Conservation (phyloP, 768 basidiomycete species). For the Suillus plorans region DNA sequence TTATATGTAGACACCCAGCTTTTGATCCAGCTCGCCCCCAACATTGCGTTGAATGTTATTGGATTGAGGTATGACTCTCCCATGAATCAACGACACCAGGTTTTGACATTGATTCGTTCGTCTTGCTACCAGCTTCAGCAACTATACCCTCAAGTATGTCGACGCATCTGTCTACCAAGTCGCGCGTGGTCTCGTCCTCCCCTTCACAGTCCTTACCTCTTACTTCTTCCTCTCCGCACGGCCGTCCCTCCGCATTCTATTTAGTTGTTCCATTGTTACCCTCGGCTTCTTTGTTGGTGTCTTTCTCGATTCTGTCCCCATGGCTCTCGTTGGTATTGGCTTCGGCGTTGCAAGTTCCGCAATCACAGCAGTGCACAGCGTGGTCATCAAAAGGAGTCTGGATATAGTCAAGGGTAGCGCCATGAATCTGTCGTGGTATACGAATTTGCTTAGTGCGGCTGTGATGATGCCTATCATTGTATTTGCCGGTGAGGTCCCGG, state of each 20-base stretch:
- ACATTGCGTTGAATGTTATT: constrained; percentile 75
- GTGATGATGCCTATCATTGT: constrained; percentile 72
- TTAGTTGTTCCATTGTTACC: constrained; percentile 81
- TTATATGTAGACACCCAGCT: constrained; percentile 62
- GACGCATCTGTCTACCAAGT: constrained; percentile 96
- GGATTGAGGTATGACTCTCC: constrained; percentile 64
- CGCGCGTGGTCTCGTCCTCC: constrained; percentile 89
- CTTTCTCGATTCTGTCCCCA: constrained; percentile 66
- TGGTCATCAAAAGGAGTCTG: constrained; percentile 89
- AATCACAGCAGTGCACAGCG: constrained; percentile 89
- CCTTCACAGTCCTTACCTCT: constrained; percentile 90
- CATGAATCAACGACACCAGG: background rate
- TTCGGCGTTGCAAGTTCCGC: constrained; percentile 85
- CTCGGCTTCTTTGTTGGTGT: constrained; percentile 90
- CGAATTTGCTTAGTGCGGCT: constrained; percentile 77
- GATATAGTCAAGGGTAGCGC: constrained; percentile 81
- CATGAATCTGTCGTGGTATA: constrained; percentile 87
- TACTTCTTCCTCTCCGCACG: constrained; percentile 72
- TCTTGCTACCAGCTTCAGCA: constrained; percentile 64
- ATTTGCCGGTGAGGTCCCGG: constrained; percentile 72
- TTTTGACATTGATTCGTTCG: background rate
- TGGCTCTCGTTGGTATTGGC: constrained; percentile 63
- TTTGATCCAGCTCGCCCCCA: constrained; percentile 72
- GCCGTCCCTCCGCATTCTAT: constrained; percentile 72
- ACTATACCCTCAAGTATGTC: constrained; percentile 90